Evolutionary conservation across 805 yeast species (phyloP).

Genomic region (Starmerella apicola): DNA sequence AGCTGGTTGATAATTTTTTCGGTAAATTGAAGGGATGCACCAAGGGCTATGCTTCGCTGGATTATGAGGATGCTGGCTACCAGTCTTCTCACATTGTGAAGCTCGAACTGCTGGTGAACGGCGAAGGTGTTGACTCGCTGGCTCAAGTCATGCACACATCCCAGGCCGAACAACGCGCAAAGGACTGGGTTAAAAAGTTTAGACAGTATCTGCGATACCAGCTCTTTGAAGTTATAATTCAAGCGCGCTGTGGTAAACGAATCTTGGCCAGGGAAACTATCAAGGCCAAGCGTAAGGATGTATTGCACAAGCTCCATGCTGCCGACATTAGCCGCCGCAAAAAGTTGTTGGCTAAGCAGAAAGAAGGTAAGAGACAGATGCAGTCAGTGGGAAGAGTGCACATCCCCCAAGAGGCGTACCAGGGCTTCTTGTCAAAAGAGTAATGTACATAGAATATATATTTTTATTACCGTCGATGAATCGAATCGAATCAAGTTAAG

Average conservation of each 20-base stretch:
- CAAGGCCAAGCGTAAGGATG: conserved; percentile 88
- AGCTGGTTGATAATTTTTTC: conserved; percentile 87
- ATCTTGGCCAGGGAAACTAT: conserved; percentile 86
- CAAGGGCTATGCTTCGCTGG: conserved; percentile 85
- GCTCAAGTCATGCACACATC: conserved; percentile 81
- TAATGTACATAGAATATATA: no score
- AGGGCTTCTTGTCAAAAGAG: conserved; percentile 48
- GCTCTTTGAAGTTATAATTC: conserved; percentile 83
- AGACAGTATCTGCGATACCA: conserved; percentile 70
- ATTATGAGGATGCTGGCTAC: conserved; percentile 90
- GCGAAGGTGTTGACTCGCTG: conserved; percentile 78
- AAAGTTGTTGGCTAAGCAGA: conserved; percentile 75
- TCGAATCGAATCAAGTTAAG: no score
- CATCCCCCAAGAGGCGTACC: conserved; percentile 78
- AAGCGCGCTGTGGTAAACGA: conserved; percentile 69
- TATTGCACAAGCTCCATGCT: conserved; percentile 85
- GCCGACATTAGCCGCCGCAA: conserved; percentile 83
- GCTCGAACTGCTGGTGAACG: conserved; percentile 79
- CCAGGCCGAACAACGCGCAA: conserved; percentile 59
- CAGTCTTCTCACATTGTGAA: conserved; percentile 68
- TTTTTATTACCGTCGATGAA: no score
- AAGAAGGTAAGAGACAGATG: conserved; percentile 84
- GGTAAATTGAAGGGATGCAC: conserved; percentile 85
- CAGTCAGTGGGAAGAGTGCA: conserved; percentile 65
- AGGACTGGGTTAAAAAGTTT: conserved; percentile 71